Conservation (phyloP, 306 rosid genomes). For the Sechiopsis laciniata region DNA sequence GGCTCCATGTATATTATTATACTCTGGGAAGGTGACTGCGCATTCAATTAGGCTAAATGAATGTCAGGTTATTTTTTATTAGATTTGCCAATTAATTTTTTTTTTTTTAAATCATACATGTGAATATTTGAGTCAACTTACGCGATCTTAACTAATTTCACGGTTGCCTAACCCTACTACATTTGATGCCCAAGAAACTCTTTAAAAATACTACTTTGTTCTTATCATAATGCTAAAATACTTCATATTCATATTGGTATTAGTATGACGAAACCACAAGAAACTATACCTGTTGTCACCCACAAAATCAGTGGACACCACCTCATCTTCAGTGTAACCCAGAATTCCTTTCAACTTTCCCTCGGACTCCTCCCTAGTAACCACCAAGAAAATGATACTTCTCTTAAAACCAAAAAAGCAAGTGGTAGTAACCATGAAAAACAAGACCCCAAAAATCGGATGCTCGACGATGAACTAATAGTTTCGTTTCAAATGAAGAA, state of each 20-base stretch:
- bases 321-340: slow-evolving; percentile 69
- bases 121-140: no score
- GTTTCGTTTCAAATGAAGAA: neutral
- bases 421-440: neutral
- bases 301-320: slow-evolving; percentile 62
- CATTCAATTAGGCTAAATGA: no score
- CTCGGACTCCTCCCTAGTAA: slow-evolving; percentile 63
- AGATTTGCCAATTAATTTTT: no score
- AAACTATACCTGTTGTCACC: slow-evolving; percentile 56
- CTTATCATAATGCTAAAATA: neutral
- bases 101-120: no score
- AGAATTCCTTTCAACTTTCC: slow-evolving; percentile 69
- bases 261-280: neutral
- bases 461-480: neutral
- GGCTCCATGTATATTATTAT: no score
- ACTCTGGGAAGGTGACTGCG: no score
- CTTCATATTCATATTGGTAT: neutral
- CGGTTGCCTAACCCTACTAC: no score
- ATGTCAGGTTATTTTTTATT: no score
- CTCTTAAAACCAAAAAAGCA: neutral
- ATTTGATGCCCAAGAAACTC: no score
- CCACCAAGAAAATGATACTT: neutral
- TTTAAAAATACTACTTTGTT: no score
- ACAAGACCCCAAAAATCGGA: neutral
- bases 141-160: no score